These are phyloP conservation scores for Exutisphaerella laricina DNA, from an alignment of 2,329 filamentous ascomycete species.

Conservation along the genomic window DNA sequence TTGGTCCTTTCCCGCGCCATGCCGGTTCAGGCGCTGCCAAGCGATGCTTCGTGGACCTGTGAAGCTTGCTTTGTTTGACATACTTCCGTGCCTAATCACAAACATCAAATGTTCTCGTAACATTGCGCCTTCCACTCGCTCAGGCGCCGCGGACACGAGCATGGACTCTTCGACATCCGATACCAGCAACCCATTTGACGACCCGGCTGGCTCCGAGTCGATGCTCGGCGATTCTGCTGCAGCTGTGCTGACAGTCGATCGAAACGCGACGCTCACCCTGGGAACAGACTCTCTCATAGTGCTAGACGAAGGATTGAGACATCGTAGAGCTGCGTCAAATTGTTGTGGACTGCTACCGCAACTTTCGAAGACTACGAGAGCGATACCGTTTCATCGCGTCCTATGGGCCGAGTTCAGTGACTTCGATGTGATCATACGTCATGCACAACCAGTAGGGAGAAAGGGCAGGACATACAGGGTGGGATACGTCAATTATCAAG, in stretches of 20 bases:
- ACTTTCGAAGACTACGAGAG: conserved; percentile 45
- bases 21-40: too few relatives aligned
- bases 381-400: conserved; percentile 75
- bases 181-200: conserved; percentile 27
- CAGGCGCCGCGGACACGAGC: conserved; percentile 2
- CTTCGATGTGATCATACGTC: conserved; percentile 62
- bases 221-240: conserved; percentile 8
- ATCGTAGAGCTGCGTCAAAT: conserved; percentile 41
- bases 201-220: conserved; percentile 25
- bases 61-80: too few relatives aligned
- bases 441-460: conserved; percentile 54
- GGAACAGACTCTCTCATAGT: conserved; percentile 57
- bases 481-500: conserved; percentile 55
- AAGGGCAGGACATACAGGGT: conserved; percentile 55
- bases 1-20: too few relatives aligned
- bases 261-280: conserved; percentile 56
- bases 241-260: conserved; percentile 42
- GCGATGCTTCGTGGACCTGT: too few relatives aligned
- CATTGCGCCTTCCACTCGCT: conserved; percentile 12
- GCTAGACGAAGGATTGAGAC: conserved; percentile 52
- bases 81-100: background rate
- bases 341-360: conserved; percentile 53
- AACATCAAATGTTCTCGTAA: background rate
- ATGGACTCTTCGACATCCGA: background rate
- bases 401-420: conserved; percentile 69